Percentiles rank a stretch among this genome's conserved stretches.
phyloP scores from a whole-genome alignment of 164 flowering plant species.

The Vitis cinerea region DNA sequence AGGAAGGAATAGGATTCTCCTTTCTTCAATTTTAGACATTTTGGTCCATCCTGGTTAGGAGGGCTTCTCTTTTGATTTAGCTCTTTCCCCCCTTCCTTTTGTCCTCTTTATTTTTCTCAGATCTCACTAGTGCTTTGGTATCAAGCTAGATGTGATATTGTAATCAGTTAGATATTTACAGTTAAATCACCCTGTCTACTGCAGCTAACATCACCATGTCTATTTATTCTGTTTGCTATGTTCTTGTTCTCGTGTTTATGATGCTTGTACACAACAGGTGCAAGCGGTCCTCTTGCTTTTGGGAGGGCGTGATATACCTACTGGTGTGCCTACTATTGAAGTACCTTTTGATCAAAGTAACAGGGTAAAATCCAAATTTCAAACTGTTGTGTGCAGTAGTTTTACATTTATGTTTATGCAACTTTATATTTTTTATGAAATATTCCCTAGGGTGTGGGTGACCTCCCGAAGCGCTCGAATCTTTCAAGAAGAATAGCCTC shows the following conservation, averaged over 20 bases:
- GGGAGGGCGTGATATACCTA: constrained; percentile 39
- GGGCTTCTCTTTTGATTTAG: too few relatives aligned
- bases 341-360: constrained; percentile 35
- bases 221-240: too few relatives aligned
- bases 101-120: neutral
- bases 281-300: constrained; percentile 46
- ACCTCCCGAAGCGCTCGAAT: constrained; percentile 43
- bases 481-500: constrained; percentile 65
- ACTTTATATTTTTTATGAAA: neutral
- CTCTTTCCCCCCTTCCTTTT: too few relatives aligned
- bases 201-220: too few relatives aligned
- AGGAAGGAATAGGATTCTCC: too few relatives aligned
- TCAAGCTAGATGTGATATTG: neutral
- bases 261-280: constrained; percentile 24
- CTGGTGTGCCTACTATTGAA: constrained; percentile 38
- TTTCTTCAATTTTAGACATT: too few relatives aligned
- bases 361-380: constrained; percentile 29
- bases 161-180: neutral
- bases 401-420: constrained; percentile 1
- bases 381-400: neutral
- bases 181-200: neutral
- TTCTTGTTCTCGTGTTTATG: neutral
- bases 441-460: constrained; percentile 33
- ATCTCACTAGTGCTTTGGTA: neutral
- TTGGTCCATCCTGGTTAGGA: too few relatives aligned